phyloP scores from a whole-genome alignment of 208 protist species.

The Porcisia deanei region DNA sequence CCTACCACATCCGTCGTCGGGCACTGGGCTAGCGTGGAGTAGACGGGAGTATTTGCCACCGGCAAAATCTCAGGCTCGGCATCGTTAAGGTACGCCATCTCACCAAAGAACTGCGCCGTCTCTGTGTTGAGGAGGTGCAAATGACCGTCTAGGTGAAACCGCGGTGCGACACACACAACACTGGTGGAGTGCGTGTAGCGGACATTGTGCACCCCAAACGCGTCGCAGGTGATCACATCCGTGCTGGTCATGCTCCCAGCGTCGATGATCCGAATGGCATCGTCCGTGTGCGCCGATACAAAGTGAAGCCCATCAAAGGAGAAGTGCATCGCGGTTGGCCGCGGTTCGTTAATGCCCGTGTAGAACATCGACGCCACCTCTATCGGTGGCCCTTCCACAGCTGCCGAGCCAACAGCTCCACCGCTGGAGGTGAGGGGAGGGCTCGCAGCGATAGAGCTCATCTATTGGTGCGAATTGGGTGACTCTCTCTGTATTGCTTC shows the following conservation, averaged over 20 bases:
- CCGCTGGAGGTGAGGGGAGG: slow-evolving; percentile 19
- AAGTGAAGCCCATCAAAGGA: slow-evolving; percentile 69
- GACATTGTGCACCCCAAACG: slow-evolving; percentile 63
- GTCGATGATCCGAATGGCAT: slow-evolving; percentile 73
- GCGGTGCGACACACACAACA: slow-evolving; percentile 69
- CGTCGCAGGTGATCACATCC: slow-evolving; percentile 55
- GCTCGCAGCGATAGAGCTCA: background rate
- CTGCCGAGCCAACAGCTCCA: background rate
- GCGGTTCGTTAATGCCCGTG: slow-evolving; percentile 70
- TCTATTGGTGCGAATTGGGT: background rate
- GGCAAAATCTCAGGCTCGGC: slow-evolving; percentile 36
- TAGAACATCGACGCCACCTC: slow-evolving; percentile 80
- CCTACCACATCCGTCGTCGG: slow-evolving; percentile 66
- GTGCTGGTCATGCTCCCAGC: slow-evolving; percentile 48
- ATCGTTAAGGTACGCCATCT: slow-evolving; percentile 74
- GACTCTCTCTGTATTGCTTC: background rate
- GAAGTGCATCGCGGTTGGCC: slow-evolving; percentile 73
- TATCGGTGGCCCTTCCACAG: slow-evolving; percentile 21
- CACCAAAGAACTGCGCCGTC: slow-evolving; percentile 62
- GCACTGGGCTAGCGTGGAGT: slow-evolving; percentile 66
- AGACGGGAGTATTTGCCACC: slow-evolving; percentile 60
- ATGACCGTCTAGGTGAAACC: slow-evolving; percentile 72
- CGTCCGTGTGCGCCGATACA: slow-evolving; percentile 74
- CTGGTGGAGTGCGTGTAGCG: slow-evolving; percentile 70
- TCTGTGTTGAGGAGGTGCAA: slow-evolving; percentile 78